Base-by-base conservation (phyloP, 192 early-diverging fungal species). In the Coemansia reversa region DNA sequence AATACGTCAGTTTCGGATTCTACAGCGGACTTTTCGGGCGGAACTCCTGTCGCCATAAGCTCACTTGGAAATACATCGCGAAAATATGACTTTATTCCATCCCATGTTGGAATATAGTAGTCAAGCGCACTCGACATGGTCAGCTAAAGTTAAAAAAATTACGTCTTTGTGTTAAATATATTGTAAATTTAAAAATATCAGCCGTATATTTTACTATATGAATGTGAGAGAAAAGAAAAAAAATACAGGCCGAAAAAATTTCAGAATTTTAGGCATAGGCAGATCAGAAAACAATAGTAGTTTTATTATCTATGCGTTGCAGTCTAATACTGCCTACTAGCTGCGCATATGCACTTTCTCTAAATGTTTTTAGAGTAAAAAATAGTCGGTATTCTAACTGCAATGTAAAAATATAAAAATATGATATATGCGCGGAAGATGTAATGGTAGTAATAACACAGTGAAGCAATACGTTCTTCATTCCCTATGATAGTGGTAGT, bases 81-180 rank as follows among this genome's bases (percentile, higher is more conserved):
- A 12, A 81, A 8, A 29, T 65, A 81, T 3, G 30, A 19, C 39
- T 66, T 72, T 6, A 81, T 30, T 9, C 78, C 73, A 16, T 18
- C 11, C 62, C 62, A 66, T 62, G 78, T 81, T 14, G 78, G 78
- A 25, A 72, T 69, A 27, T 81, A 81, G 56, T 81, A 65, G 35
- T 50, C 58, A n/a, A 79, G 23, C 42, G 63, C 71, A 12, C 55
- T n/a, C 39, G 54, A 55, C 67, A 69, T 73, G 27, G 50, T 48
- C 52, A 30, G 4, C 27, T 42, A 28, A 56, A 7, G 48, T 8
- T 19, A 7, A 27, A 20, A 51, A 5, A 4, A 3, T 39, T 12
- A 45, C 39, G 39, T 45, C 39, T 39, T 9, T 39, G 8, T 39
- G 12, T 11, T 39, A 16, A 45, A 9, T 45, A 11, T 45, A 45